phyloP scores from a whole-genome alignment of 1,139 yeast genomes.

The Scheffersomyces lignicola region DNA sequence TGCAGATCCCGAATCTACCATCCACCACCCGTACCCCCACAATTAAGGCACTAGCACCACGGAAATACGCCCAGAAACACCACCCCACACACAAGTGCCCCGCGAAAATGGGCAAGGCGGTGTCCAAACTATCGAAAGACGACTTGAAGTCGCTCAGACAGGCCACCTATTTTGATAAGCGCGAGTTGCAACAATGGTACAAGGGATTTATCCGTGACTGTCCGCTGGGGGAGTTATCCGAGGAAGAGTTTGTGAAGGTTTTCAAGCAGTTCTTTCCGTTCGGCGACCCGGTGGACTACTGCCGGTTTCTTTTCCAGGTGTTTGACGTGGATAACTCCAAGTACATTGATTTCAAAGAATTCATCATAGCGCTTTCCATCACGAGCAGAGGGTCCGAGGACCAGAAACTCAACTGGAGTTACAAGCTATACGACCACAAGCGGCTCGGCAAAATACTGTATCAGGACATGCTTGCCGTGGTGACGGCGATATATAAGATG shows the following conservation, averaged over 20 bases:
- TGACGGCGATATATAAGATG: conserved; percentile 88
- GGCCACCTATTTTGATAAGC: conserved; percentile 87
- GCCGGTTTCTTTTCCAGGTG: conserved; percentile 83
- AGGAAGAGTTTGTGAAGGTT: conserved; percentile 86
- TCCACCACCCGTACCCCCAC: not conserved
- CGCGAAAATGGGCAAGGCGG: conserved; percentile 96
- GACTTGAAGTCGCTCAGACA: conserved; percentile 80
- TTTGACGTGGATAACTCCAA: conserved; percentile 85
- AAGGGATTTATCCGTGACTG: conserved; percentile 94
- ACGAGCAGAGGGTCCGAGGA: conserved; percentile 87
- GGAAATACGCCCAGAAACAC: not conserved
- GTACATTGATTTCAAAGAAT: conserved; percentile 87
- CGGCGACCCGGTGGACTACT: conserved; percentile 93
- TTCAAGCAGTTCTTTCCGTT: conserved; percentile 97
- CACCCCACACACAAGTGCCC: too few species aligned
- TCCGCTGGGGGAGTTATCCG: conserved; percentile 85
- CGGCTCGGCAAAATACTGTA: conserved; percentile 73
- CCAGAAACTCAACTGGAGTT: conserved; percentile 87
- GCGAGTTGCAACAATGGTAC: conserved; percentile 98
- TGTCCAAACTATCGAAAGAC: conserved; percentile 88
- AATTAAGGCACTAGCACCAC: too few species aligned
- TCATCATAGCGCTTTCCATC: conserved; percentile 82
- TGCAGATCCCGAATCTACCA: not conserved
- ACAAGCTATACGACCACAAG: conserved; percentile 81
- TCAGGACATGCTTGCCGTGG: conserved; percentile 77